Evolutionary conservation across 257 asterid genomes (phyloP), one percentile per base, ranked within the genome.

Genomic region (Solanum microdontum): DNA sequence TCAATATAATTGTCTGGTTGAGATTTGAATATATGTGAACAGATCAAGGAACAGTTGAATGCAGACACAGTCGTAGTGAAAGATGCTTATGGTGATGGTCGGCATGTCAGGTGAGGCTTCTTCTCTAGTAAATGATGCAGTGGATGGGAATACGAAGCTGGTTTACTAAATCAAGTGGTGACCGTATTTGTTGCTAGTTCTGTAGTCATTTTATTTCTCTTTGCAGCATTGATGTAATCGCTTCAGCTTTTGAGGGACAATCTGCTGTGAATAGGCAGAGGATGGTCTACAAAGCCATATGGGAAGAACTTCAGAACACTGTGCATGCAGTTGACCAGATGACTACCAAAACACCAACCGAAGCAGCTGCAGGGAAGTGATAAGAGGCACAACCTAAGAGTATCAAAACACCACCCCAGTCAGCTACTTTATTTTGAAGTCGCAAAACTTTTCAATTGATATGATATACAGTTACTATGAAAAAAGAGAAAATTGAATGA

Each of bases 251-350:
- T 74, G 99, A 97, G 94, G 99, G 99, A 74, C 91, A 96, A 91
- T 93, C 98, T 60, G 94, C 97, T 11, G 97, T 97, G 90, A 94
- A 92, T 86, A 92, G 99, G 91, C 99, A 97, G 94, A 93, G 99
- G 92, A 96, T 96, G 98, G 99, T 97, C 70, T 97, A 97, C 96
- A 97, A 96, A 92, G 99, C 98, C 85, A 97, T 97, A 90, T 97
- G 99, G 99, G 99, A 95, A 93, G 99, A 97, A 77, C 98, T 96
- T 83, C 98, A 97, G 89, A 93, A 92, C 45, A 90, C 91, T 39
- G 99, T 97, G 80, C 99, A 97, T 84, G 99, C 99, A 21, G 99
- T 97, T 34, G 99, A 97, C 89, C 96, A 95, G 89, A 97, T 97
- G 99, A 94, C 95, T 58, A 96, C 99, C 17, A 87, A 89, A 88